Conservation (phyloP, 441 rosid genomes). For the Flueggea neowawraea region DNA sequence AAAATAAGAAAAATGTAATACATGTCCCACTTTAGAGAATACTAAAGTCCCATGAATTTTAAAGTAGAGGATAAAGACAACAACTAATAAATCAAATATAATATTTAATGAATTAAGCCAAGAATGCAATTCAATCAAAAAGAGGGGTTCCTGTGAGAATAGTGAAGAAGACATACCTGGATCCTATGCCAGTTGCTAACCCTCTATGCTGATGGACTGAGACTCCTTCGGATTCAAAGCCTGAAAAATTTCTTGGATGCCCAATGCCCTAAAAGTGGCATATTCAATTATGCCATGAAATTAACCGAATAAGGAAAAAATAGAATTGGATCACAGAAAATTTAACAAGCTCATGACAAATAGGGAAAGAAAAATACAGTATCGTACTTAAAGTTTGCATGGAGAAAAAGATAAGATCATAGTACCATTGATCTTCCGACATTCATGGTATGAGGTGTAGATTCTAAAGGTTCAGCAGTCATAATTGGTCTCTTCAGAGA, state of each 20-base stretch:
- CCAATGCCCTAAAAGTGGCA: constrained; percentile 40
- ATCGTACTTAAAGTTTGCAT: background rate
- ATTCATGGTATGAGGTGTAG: constrained; percentile 37
- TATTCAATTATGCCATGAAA: constrained; percentile 1
- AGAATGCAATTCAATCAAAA: background rate
- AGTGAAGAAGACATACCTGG: constrained; percentile 37
- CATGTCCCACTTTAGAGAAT: constrained; percentile 5
- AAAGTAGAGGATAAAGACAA: too few species aligned
- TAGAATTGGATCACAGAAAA: background rate
- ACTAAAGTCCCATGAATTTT: too few species aligned
- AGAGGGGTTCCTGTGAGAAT: constrained; percentile 13
- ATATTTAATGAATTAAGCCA: too few species aligned
- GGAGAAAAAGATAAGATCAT: background rate
- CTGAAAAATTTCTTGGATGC: constrained; percentile 36
- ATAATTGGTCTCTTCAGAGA: constrained; percentile 60
- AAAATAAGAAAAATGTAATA: constrained; percentile 18
- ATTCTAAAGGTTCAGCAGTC: constrained; percentile 36
- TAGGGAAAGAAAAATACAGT: background rate
- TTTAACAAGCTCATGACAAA: background rate
- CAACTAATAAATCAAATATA: too few species aligned
- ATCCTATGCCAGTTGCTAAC: constrained; percentile 27
- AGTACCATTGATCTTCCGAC: constrained; percentile 47
- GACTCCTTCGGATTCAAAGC: constrained; percentile 53
- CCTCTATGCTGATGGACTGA: constrained; percentile 50
- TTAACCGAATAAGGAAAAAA: constrained; percentile 7